Percentiles rank a stretch among this genome's conserved stretches.
Evolutionary conservation across 345 rosid genomes (phyloP).

Genomic region (Aquilaria malaccensis): DNA sequence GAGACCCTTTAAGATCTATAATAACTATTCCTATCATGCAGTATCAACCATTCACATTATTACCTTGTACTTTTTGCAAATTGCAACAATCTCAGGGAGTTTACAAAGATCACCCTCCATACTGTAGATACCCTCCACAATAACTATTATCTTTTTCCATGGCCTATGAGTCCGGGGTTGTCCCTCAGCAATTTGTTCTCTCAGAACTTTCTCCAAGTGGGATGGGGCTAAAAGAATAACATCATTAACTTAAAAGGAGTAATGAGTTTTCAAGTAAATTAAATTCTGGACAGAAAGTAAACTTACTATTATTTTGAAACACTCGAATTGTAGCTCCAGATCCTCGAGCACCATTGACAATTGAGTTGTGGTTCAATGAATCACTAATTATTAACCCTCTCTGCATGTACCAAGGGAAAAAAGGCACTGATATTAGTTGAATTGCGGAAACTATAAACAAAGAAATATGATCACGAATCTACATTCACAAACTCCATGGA

Average conservation of each 20-base stretch:
- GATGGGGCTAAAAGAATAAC: constrained; percentile 46
- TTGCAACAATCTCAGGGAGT: constrained; percentile 75
- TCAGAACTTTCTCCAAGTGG: constrained; percentile 79
- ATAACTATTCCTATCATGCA: background rate
- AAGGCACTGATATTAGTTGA: background rate
- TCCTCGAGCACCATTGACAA: constrained; percentile 88
- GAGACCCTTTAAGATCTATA: too few species aligned
- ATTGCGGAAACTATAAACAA: background rate
- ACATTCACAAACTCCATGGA: background rate
- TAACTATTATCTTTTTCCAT: constrained; percentile 79
- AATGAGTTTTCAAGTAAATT: background rate
- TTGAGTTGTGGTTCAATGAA: constrained; percentile 86
- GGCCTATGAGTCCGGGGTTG: constrained; percentile 83
- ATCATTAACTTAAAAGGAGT: constrained; percentile 1
- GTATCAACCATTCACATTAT: too few species aligned
- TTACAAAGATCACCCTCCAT: constrained; percentile 89
- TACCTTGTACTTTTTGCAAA: constrained; percentile 88
- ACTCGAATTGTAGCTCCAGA: constrained; percentile 85
- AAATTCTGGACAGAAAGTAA: background rate
- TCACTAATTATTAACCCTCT: constrained; percentile 82
- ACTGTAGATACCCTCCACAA: constrained; percentile 82
- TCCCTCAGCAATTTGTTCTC: constrained; percentile 83
- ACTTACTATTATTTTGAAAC: constrained; percentile 83
- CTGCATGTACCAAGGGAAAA: constrained; percentile 25
- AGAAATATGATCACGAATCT: background rate